A percentile compares a stretch with the other conserved stretches of the same genome.
phyloP scores from a whole-genome alignment of 2,329 filamentous ascomycete genomes.

The Dactylellina leptospora region DNA sequence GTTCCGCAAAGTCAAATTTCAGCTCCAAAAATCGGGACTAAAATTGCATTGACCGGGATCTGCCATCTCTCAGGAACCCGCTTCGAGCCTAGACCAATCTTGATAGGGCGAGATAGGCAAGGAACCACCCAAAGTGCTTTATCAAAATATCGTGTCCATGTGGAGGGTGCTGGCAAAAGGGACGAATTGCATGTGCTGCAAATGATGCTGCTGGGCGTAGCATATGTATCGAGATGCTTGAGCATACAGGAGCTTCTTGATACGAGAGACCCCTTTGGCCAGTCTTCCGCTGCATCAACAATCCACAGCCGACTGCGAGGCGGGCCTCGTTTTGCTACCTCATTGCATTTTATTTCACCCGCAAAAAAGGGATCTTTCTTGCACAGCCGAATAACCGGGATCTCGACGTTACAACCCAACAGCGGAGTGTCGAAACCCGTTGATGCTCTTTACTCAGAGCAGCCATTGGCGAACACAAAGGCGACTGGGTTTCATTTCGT shows the following conservation, averaged over 20 bases:
- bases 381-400: constrained; percentile 3
- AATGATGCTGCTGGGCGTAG: no score
- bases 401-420: constrained; percentile 35
- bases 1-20: constrained; percentile 17
- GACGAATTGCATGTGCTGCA: no score
- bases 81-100: constrained; percentile 23
- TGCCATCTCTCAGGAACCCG: constrained; percentile 20
- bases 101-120: constrained; percentile 18
- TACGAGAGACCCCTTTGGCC: no score
- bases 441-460: constrained; percentile 12
- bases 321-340: no score
- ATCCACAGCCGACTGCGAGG: no score
- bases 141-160: constrained; percentile 7
- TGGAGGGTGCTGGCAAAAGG: background rate
- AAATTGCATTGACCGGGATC: constrained; percentile 23
- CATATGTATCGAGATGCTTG: no score
- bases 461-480: constrained; percentile 8
- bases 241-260: no score
- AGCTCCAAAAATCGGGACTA: constrained; percentile 22
- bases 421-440: background rate
- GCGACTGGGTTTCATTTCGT: constrained; percentile 1
- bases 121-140: background rate
- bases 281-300: no score
- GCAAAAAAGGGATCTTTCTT: no score
- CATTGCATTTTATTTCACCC: no score